phyloP scores from a whole-genome alignment of 768 basidiomycete genomes.

The Lentinula edodes region DNA sequence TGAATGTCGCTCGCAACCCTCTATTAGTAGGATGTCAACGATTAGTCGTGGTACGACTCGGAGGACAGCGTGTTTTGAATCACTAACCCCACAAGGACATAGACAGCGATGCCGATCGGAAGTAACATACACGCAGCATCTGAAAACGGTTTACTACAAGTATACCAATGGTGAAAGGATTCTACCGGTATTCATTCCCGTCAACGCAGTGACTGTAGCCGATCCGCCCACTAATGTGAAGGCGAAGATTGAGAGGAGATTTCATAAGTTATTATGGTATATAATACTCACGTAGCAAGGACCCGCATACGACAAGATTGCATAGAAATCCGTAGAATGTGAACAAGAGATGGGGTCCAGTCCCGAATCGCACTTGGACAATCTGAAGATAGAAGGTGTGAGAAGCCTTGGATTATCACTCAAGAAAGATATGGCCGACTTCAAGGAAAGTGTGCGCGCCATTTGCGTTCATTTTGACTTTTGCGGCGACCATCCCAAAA shows the following conservation, averaged over 20 bases:
- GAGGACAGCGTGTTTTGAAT: background rate
- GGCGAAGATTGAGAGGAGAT: background rate
- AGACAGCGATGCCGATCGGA: conserved; percentile 39
- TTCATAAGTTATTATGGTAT: too few relatives aligned
- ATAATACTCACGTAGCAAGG: conserved; percentile 35
- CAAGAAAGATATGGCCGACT: conserved; percentile 15
- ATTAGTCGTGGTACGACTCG: background rate
- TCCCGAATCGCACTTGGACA: conserved; percentile 43
- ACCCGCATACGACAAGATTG: conserved; percentile 45
- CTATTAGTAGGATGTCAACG: conserved; percentile 6
- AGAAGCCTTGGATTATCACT: background rate
- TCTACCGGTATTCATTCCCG: background rate
- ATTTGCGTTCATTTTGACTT: conserved; percentile 57
- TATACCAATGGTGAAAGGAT: background rate
- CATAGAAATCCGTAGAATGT: conserved; percentile 48
- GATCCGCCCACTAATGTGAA: conserved; percentile 33
- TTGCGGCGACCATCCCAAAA: conserved; percentile 48
- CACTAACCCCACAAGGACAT: conserved; percentile 26
- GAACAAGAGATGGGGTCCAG: conserved; percentile 40
- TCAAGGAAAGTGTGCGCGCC: conserved; percentile 55
- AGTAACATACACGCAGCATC: conserved; percentile 39
- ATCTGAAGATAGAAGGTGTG: conserved; percentile 24
- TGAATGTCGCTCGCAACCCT: conserved; percentile 39
- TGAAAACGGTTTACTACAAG: conserved; percentile 5
- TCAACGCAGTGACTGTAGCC: conserved; percentile 27